Conservation (phyloP, 2,329 filamentous ascomycete genomes). For the Phaeosphaeria sp. region DNA sequence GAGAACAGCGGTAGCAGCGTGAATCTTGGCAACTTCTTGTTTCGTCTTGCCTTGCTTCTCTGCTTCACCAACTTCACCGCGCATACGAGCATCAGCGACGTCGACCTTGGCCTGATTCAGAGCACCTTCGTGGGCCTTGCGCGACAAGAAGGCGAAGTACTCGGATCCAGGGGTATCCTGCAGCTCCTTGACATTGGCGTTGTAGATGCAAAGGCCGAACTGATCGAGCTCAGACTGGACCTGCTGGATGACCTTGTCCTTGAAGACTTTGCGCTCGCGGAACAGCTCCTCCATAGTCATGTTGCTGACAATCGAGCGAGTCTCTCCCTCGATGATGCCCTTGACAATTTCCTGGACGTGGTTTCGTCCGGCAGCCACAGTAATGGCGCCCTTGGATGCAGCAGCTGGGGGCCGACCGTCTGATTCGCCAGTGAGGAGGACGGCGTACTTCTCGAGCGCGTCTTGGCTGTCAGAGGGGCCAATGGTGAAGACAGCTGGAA, state of each 20-base stretch:
- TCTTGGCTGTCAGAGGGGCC: conserved; percentile 76
- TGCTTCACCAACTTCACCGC: conserved; percentile 77
- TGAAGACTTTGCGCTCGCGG: conserved; percentile 77
- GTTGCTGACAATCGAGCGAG: conserved; percentile 78
- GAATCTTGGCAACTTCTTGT: conserved; percentile 86
- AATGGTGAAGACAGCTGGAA: conserved; percentile 86
- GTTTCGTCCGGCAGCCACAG: conserved; percentile 57
- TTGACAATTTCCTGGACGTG: conserved; percentile 87
- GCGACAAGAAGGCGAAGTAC: conserved; percentile 82
- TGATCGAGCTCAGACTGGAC: conserved; percentile 81
- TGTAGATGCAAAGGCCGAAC: conserved; percentile 66
- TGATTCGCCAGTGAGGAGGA: conserved; percentile 72
- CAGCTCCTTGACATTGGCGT: conserved; percentile 84
- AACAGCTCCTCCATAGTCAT: conserved; percentile 97
- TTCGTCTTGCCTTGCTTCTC: conserved; percentile 81
- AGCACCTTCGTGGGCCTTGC: conserved; percentile 85
- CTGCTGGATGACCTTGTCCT: conserved; percentile 68
- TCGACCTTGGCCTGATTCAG: conserved; percentile 77
- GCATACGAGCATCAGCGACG: conserved; percentile 65
- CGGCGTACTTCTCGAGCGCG: conserved; percentile 80
- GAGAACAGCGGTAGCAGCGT: conserved; percentile 82
- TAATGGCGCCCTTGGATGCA: conserved; percentile 45
- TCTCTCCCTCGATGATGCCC: conserved; percentile 89
- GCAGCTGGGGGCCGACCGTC: conserved; percentile 52
- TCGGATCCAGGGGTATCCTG: conserved; percentile 81